These are phyloP conservation scores for Schizonepeta tenuifolia DNA, from an alignment of 257 asterid species.

Conservation along the genomic window DNA sequence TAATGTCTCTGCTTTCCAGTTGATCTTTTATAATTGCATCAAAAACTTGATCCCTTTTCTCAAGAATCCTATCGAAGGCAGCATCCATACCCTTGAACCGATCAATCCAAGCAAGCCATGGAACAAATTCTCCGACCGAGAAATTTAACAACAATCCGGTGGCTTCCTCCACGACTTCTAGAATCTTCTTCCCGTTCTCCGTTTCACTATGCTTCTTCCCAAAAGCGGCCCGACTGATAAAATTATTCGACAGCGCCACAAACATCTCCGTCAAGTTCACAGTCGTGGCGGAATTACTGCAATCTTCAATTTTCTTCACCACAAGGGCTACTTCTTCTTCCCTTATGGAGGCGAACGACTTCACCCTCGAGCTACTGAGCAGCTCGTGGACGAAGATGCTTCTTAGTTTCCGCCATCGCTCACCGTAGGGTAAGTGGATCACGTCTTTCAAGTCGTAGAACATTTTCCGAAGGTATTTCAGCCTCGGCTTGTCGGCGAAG, in stretches of 20 bases:
- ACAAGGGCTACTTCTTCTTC: conserved; percentile 34
- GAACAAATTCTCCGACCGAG: conserved; percentile 31
- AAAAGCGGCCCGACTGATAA: conserved; percentile 27
- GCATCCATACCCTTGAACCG: conserved; percentile 24
- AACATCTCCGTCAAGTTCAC: conserved; percentile 33
- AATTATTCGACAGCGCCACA: conserved; percentile 8
- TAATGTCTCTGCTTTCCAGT: background rate
- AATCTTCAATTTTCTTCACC: conserved; percentile 11
- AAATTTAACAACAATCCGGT: background rate
- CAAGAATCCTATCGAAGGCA: background rate
- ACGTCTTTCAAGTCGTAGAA: conserved; percentile 32
- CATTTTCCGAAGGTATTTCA: background rate
- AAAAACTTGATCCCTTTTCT: conserved; percentile 23
- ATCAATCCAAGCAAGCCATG: conserved; percentile 43
- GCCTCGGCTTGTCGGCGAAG: conserved; percentile 25
- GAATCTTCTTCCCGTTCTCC: conserved; percentile 7
- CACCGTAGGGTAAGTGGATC: conserved; percentile 30
- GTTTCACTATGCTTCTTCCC: conserved; percentile 35
- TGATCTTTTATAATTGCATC: conserved; percentile 27
- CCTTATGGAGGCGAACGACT: conserved; percentile 19
- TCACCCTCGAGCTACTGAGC: conserved; percentile 19
- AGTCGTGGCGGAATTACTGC: background rate
- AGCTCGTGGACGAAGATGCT: conserved; percentile 30
- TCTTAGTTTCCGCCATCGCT: conserved; percentile 33
- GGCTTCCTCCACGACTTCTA: background rate